Conservation (phyloP, 768 basidiomycete genomes). For the Macrolepiota fuliginosa region DNA sequence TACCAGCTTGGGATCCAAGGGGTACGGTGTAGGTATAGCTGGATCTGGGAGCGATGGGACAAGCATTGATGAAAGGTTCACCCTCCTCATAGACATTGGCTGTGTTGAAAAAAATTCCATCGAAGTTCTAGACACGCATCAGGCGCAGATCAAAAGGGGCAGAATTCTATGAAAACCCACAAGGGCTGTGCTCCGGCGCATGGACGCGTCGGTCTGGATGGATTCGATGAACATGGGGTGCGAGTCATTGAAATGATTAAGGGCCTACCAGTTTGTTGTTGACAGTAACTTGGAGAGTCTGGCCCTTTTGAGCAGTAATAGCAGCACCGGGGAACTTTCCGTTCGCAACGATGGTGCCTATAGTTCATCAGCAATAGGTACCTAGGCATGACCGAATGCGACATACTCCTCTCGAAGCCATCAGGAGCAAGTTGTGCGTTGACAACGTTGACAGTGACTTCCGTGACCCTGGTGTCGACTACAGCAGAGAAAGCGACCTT, state of each 20-base stretch:
- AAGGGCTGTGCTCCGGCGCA: not conserved
- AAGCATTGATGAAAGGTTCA: not conserved
- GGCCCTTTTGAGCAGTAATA: not conserved
- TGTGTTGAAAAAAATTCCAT: not conserved
- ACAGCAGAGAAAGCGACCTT: not conserved
- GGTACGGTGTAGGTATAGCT: not conserved
- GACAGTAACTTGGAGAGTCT: not conserved
- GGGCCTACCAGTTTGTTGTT: not conserved
- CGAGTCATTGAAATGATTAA: not conserved
- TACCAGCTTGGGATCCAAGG: not conserved
- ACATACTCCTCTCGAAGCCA: not conserved
- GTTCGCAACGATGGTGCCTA: not conserved
- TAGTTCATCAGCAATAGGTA: not conserved
- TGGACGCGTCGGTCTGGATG: not conserved
- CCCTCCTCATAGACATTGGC: not conserved
- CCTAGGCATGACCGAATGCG: not conserved
- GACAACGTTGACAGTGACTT: not conserved
- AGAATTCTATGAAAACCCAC: not conserved
- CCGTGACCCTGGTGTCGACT: not conserved
- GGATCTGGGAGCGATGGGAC: not conserved
- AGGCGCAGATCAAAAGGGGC: not conserved
- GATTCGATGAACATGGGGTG: not conserved
- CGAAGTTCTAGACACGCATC: not conserved
- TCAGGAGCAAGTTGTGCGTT: not conserved
- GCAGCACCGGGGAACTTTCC: not conserved